These are phyloP conservation scores for Paecilomyces sp. DNA, from an alignment of 2,329 filamentous ascomycete species.

Conservation along the genomic window DNA sequence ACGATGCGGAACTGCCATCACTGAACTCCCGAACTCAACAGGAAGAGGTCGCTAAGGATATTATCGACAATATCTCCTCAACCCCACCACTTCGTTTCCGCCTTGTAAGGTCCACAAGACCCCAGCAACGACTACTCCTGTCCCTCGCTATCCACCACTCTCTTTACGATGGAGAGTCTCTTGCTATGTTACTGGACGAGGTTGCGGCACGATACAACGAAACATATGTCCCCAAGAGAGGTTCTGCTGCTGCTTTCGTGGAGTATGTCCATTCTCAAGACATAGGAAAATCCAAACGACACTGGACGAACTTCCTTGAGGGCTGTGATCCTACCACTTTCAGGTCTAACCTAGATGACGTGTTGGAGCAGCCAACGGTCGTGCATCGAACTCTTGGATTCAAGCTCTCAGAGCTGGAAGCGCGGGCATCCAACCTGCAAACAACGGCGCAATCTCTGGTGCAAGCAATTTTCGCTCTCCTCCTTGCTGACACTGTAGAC, in stretches of 20 bases:
- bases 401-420: conserved; percentile 19
- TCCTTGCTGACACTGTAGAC: conserved; percentile 20
- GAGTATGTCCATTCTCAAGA: conserved; percentile 19
- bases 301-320: conserved; percentile 18
- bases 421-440: conserved; percentile 16
- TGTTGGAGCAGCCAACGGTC: conserved; percentile 6
- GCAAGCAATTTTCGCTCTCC: conserved; percentile 27
- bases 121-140: conserved; percentile 11
- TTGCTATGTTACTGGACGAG: conserved; percentile 26
- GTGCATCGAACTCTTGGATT: conserved; percentile 8
- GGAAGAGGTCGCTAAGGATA: conserved; percentile 12
- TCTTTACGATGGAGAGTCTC: conserved; percentile 29
- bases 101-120: conserved; percentile 9
- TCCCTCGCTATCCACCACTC: conserved; percentile 30
- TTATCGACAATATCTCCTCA: conserved; percentile 17
- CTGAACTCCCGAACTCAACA: conserved; percentile 4
- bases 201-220: conserved; percentile 19
- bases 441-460: conserved; percentile 24
- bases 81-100: conserved; percentile 21
- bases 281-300: conserved; percentile 15
- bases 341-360: conserved; percentile 2
- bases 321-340: conserved; percentile 16
- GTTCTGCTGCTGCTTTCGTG: conserved; percentile 16
- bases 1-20: conserved; percentile 9
- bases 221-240: conserved; percentile 8